Percentiles rank a stretch among this genome's conserved stretches.
These are phyloP conservation scores for Actinidia arguta DNA, from an alignment of 179 eudicot genomes.

Conservation along the genomic window DNA sequence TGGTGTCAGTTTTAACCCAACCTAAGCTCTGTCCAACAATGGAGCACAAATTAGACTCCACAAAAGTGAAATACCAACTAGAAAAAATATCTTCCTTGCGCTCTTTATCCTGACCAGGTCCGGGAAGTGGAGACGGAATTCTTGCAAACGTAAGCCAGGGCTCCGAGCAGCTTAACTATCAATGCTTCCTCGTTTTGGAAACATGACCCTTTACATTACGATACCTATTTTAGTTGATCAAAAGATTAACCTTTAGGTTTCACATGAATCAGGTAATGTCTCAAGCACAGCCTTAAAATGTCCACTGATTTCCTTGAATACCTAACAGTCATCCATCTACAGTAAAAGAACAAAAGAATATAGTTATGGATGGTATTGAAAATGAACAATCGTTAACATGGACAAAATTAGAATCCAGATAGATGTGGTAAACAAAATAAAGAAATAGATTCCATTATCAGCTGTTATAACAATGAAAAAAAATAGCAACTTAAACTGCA, in stretches of 20 bases:
- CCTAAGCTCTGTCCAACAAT: not conserved
- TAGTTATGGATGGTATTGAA: not conserved
- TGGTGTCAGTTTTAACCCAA: not conserved
- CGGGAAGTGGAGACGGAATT: not conserved
- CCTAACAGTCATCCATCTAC: constrained; percentile 38
- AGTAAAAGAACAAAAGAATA: constrained; percentile 21
- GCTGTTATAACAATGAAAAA: not conserved
- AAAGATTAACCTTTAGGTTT: not conserved
- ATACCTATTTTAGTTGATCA: constrained; percentile 3
- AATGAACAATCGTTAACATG: not conserved
- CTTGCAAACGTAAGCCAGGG: not conserved
- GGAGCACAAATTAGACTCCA: not conserved
- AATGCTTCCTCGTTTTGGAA: not conserved
- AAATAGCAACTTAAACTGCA: too few species aligned
- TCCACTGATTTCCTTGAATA: constrained; percentile 16
- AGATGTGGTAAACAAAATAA: not conserved
- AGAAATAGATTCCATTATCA: not conserved
- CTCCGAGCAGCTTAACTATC: not conserved
- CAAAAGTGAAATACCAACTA: too few species aligned
- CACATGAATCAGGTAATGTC: constrained; percentile 14
- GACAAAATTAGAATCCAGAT: not conserved
- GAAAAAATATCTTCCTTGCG: not conserved
- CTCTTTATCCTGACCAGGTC: not conserved
- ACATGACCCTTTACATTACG: constrained; percentile 6
- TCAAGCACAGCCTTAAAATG: constrained; percentile 13